Percentiles rank a stretch among this genome's conserved stretches.
phyloP scores from a whole-genome alignment of 1,284 basidiomycete species.

The Fomitopsis schrenkii region DNA sequence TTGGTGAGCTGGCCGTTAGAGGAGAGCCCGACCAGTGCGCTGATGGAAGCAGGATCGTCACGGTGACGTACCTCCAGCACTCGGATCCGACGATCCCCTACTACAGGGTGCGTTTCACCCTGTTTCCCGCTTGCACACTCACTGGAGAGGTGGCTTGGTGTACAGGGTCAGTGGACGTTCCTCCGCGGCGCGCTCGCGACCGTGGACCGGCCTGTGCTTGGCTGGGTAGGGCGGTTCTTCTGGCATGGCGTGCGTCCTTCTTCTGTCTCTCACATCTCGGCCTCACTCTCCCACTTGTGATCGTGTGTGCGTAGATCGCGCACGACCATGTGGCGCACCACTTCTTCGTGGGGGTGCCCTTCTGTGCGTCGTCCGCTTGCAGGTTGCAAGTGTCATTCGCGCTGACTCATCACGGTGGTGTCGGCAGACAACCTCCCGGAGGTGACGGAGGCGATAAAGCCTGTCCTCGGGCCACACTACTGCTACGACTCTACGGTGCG shows the following conservation, averaged over 20 bases:
- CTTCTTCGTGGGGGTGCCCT: slow-evolving; percentile 36
- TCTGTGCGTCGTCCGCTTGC: slow-evolving; percentile 23
- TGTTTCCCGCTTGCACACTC: no score
- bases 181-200: slow-evolving; percentile 53
- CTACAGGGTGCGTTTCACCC: slow-evolving; percentile 26
- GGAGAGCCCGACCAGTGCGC: no score
- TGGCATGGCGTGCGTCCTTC: slow-evolving; percentile 44
- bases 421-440: slow-evolving; percentile 33
- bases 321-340: slow-evolving; percentile 38
- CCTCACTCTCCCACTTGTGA: no score
- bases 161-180: slow-evolving; percentile 44
- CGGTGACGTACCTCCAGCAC: slow-evolving; percentile 40
- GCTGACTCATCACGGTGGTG: neutral
- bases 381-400: no score
- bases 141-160: no score
- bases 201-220: slow-evolving; percentile 54
- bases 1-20: slow-evolving; percentile 26
- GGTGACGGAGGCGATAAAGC: slow-evolving; percentile 37
- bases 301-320: slow-evolving; percentile 23
- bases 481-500: slow-evolving; percentile 42
- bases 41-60: slow-evolving; percentile 29
- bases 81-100: slow-evolving; percentile 38
- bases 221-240: slow-evolving; percentile 55
- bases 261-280: neutral
- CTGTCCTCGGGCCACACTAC: slow-evolving; percentile 34